Percentiles rank a stretch among this genome's conserved stretches.
Conservation (phyloP, 352 stramenopile genomes). For the Phytophthora boehmeriae region DNA sequence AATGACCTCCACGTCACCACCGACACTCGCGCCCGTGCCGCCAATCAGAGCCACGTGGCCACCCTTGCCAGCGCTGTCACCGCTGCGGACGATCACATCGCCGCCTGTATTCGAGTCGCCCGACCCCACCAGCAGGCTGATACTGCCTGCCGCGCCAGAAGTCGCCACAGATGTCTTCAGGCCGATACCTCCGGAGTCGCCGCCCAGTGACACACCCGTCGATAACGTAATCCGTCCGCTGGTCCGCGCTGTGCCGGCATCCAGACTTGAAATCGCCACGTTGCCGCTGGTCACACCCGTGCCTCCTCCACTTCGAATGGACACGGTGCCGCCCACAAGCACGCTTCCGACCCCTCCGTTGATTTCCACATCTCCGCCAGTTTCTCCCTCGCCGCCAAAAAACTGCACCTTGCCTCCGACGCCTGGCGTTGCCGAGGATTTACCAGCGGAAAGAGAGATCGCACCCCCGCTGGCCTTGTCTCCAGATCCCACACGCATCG, state of each 20-base stretch:
- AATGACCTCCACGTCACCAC: conserved; percentile 5
- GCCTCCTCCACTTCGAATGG: conserved; percentile 24
- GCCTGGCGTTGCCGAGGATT: conserved; percentile 6
- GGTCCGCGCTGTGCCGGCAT: background rate
- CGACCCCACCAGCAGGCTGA: background rate
- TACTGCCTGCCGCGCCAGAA: background rate
- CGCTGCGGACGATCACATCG: background rate
- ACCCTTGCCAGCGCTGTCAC: background rate
- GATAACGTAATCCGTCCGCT: conserved; percentile 11
- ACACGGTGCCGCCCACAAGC: conserved; percentile 18
- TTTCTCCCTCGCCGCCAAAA: background rate
- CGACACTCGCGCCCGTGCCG: conserved; percentile 3
- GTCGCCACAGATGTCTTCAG: background rate
- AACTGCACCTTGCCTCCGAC: conserved; percentile 9
- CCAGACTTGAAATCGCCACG: conserved; percentile 17
- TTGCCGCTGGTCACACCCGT: conserved; percentile 11
- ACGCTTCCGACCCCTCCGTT: conserved; percentile 2
- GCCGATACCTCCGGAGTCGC: conserved; percentile 3
- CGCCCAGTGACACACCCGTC: conserved; percentile 9
- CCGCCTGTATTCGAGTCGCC: background rate
- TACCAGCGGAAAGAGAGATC: conserved; percentile 11
- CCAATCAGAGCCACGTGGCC: background rate
- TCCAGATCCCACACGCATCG: conserved; percentile 4
- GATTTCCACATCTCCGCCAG: conserved; percentile 15
- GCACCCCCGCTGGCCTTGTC: background rate